Evolutionary conservation across 2,329 filamentous ascomycete genomes (phyloP), one percentile per base, ranked within the genome.

Genomic region (Ceratocystiopsis brevicomis): DNA sequence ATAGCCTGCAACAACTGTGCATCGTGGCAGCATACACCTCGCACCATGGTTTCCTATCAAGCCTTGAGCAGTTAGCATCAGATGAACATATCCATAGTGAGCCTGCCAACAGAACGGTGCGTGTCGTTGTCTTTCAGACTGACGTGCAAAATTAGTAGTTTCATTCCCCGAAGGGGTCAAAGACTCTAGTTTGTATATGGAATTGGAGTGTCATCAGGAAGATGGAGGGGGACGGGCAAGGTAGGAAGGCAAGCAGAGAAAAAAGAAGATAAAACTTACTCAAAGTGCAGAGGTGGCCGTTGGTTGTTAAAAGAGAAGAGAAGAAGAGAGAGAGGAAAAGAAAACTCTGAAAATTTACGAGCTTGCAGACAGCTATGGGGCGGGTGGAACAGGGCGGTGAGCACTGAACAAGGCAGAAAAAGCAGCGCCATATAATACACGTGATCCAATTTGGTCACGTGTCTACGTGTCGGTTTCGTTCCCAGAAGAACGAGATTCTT

Each of bases 131-230:
- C 58, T 62, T 69, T 90, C 83, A 90, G 83, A 85, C 83, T 90
- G 83, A 90, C 82, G 81, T 88, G 78, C 74, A 78, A 83, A 76
- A 74, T 69, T 38, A 59, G 62, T 75, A 62, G 78, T 88, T 87
- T 87, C 82, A 88, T 79, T 71, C 76, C 69, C 25, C 25, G 10
- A 61, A 59, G 60, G 67, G 80, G 77, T 92, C 84, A 90, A 90
- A 92, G 84, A 92, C 84, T 92, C 84, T 92, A 92, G 82, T 87
- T 87, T 78, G 82, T 87, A 86, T 78, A 78, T 73, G 80, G 81
- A 85, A 78, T 72, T 69, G 66, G 68, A 61, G 65, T 85, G 77
- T 87, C 83, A 88, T 88, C 83, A 85, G 60, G 63, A 62, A 66
- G 39, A 45, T 25, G 6, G 21, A 38, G 38, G 38, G 32, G 34